phyloP scores from a whole-genome alignment of 352 stramenopile species.

The Thalassiosira oceanica region DNA sequence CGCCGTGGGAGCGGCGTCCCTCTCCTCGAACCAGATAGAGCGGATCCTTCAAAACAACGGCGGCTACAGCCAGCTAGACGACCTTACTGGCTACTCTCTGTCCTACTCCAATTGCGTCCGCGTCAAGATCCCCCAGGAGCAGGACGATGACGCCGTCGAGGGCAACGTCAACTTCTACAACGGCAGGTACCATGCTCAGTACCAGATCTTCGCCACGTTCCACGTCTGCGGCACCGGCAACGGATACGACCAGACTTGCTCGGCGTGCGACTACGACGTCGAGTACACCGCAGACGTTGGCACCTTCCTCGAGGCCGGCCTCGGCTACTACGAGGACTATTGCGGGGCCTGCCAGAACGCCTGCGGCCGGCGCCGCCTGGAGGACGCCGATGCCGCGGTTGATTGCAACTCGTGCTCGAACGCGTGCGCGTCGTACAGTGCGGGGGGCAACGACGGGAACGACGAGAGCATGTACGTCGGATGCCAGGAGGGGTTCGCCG shows the following conservation, averaged over 20 bases:
- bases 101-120: slow-evolving; percentile 38
- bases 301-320: slow-evolving; percentile 25
- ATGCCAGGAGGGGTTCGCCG: slow-evolving; percentile 11
- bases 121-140: slow-evolving; percentile 46
- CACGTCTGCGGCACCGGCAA: slow-evolving; percentile 43
- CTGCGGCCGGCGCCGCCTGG: no score
- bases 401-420: no score
- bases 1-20: no score
- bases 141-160: slow-evolving; percentile 48
- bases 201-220: slow-evolving; percentile 41
- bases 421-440: no score
- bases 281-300: slow-evolving; percentile 45
- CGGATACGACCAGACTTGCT: no score
- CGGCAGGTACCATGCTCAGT: slow-evolving; percentile 44
- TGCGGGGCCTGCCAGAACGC: no score
- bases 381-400: no score
- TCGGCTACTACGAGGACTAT: no score
- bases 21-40: no score
- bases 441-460: not conserved
- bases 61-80: slow-evolving; percentile 22
- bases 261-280: slow-evolving; percentile 32
- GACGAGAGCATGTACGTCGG: slow-evolving; percentile 30
- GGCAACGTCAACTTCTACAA: slow-evolving; percentile 62
- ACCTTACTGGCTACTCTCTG: slow-evolving; percentile 44
- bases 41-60: slow-evolving; percentile 16